phyloP scores from a whole-genome alignment of 495 filamentous ascomycete species.

The Podospora pseudoanserina region DNA sequence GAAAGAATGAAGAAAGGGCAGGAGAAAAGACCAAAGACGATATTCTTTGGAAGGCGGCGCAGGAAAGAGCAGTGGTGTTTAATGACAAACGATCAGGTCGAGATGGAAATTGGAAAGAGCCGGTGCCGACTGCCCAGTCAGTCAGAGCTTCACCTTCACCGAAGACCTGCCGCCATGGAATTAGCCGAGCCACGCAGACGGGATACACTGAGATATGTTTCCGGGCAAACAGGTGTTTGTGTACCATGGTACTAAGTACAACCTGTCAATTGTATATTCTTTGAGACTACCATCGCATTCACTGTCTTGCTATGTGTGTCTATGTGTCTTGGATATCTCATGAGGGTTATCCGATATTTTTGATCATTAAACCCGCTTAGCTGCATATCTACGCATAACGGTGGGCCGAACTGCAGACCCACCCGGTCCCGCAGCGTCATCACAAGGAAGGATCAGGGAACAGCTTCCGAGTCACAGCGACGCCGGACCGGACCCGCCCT shows the following conservation, averaged over 20 bases:
- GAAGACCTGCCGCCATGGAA: background rate
- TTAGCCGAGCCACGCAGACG: background rate
- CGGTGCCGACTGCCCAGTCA: background rate
- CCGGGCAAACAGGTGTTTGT: background rate
- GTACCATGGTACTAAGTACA: background rate
- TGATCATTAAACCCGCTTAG: background rate
- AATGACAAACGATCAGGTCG: background rate
- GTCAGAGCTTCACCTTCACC: background rate
- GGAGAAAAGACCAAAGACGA: background rate
- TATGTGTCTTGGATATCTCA: background rate
- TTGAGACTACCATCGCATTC: background rate
- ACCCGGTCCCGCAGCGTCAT: background rate
- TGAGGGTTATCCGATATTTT: background rate
- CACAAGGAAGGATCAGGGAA: background rate
- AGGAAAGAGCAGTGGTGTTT: background rate
- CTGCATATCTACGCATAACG: background rate
- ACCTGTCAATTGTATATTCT: background rate
- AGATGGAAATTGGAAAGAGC: background rate
- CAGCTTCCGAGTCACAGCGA: constrained; percentile 3
- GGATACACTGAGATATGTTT: background rate
- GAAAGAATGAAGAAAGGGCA: background rate
- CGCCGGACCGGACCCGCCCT: constrained; percentile 2
- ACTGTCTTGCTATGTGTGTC: background rate
- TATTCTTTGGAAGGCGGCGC: background rate
- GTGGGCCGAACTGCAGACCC: background rate